phyloP scores from a whole-genome alignment of 1,284 basidiomycete genomes.

The Cryptococcus floricola region DNA sequence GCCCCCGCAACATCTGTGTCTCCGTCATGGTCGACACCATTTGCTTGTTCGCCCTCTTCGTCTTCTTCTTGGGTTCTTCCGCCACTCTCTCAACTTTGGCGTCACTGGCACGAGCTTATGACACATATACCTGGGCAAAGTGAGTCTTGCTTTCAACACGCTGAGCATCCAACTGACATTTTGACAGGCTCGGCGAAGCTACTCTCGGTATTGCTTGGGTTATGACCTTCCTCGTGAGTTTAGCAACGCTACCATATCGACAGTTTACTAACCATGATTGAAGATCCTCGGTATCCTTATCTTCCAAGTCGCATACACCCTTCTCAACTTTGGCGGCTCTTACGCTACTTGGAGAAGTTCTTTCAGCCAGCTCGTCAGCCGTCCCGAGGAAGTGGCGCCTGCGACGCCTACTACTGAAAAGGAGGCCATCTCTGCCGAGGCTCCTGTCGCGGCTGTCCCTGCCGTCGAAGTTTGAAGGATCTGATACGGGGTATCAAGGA shows the following conservation, averaged over 20 bases:
- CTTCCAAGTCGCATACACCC: constrained; percentile 31
- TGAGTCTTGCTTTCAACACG: neutral
- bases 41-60: constrained; percentile 24
- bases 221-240: constrained; percentile 26
- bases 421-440: too few species aligned
- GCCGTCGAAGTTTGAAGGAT: too few species aligned
- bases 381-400: too few species aligned
- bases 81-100: constrained; percentile 11
- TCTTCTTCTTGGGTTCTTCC: constrained; percentile 18
- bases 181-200: constrained; percentile 25
- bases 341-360: constrained; percentile 28
- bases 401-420: too few species aligned
- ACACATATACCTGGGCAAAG: constrained; percentile 4
- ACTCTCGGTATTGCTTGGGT: constrained; percentile 36
- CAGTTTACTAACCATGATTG: neutral
- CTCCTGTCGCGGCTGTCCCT: too few species aligned
- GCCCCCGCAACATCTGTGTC: constrained; percentile 22
- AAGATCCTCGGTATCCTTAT: constrained; percentile 37
- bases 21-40: constrained; percentile 31
- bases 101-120: constrained; percentile 3
- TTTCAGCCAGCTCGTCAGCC: constrained; percentile 28
- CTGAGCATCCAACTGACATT: neutral
- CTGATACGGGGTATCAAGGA: too few species aligned
- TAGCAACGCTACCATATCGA: neutral
- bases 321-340: constrained; percentile 23